Evolutionary conservation across 306 rosid genomes (phyloP), one percentile per base, ranked within the genome.

Genomic region (Cicer chorassanicum): DNA sequence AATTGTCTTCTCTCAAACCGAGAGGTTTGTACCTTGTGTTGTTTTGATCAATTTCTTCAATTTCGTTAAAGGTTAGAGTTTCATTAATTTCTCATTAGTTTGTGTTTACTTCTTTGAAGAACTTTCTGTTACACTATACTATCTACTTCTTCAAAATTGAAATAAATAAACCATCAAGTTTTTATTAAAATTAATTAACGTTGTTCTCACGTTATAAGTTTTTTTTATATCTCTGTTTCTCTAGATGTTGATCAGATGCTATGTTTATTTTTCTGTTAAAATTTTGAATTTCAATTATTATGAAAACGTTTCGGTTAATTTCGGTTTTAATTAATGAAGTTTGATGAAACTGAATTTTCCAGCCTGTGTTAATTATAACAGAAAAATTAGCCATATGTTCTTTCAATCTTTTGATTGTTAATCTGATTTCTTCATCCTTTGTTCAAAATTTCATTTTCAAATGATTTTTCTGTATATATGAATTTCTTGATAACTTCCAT

Each of bases 391-490:
- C 0, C 0, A 55, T 44, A 34, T 72, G 41, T 63, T 63, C 9
- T 74, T 74, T 14, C 40, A 75, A 13, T 75, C 8, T 46, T 34
- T 64, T 38, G n/a, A 54, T 73, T 73, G 56, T 56, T 57, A 74
- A 38, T 48, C 15, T 57, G 29, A 72, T 38, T 4, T 3, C 56
- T 44, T 43, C 16, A n/a, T 53, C 21, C 68, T 55, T 55, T 54
- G 69, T 50, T 50, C 21, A 50, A 50, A n/a, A n/a, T 50, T 50
- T 50, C 21, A 50, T 42, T 6, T 9, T 9, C 45, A 14, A 50
- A 50, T 50, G 6, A 50, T 50, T 50, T 6, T n/a, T n/a, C 9
- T 50, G 0, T 49, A 6, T n/a, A 49, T 51, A 5, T 53, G 5
- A 6, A 51, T 51, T 14, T 14, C 5, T 29, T 29, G 36, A 29